Conservation (phyloP, 805 yeast genomes). For the Candida cerambycidarum region DNA sequence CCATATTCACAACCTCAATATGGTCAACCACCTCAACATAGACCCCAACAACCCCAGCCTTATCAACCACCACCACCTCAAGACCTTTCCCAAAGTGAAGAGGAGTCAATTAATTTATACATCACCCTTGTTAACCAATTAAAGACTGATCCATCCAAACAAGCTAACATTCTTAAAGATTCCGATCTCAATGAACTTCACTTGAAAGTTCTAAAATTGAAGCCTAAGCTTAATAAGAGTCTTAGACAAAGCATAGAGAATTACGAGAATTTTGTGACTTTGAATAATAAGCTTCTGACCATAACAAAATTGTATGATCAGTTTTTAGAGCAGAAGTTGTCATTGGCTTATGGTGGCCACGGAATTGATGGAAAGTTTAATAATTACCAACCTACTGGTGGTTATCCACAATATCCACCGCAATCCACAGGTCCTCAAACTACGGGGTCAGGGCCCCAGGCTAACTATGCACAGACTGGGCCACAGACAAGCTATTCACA, state of each 20-base stretch:
- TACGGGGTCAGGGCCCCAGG: no score
- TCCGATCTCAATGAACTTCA: slow-evolving; percentile 57
- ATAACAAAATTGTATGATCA: slow-evolving; percentile 76
- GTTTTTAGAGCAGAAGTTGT: slow-evolving; percentile 55
- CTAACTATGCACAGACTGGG: no score
- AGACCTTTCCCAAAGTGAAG: slow-evolving; percentile 59
- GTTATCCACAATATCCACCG: not conserved
- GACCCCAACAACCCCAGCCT: slow-evolving; percentile 5
- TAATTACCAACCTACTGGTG: not conserved
- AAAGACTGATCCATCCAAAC: slow-evolving; percentile 47
- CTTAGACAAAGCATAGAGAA: slow-evolving; percentile 57
- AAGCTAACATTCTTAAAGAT: slow-evolving; percentile 41
- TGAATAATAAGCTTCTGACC: slow-evolving; percentile 77
- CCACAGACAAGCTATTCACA: not conserved
- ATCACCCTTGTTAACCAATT: slow-evolving; percentile 60
- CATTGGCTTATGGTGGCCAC: slow-evolving; percentile 37
- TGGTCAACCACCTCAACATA: not conserved
- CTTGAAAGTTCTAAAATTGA: slow-evolving; percentile 55
- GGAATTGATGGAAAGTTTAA: not conserved
- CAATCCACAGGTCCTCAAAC: not conserved
- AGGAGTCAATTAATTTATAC: slow-evolving; percentile 66
- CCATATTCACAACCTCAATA: not conserved
- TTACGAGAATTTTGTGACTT: slow-evolving; percentile 64
- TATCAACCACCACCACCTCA: slow-evolving; percentile 6
- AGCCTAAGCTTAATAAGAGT: slow-evolving; percentile 68